Evolutionary conservation across 108 stramenopile genomes (phyloP), one percentile per base, ranked within the genome.

Genomic region (Nitzschia putrida): DNA sequence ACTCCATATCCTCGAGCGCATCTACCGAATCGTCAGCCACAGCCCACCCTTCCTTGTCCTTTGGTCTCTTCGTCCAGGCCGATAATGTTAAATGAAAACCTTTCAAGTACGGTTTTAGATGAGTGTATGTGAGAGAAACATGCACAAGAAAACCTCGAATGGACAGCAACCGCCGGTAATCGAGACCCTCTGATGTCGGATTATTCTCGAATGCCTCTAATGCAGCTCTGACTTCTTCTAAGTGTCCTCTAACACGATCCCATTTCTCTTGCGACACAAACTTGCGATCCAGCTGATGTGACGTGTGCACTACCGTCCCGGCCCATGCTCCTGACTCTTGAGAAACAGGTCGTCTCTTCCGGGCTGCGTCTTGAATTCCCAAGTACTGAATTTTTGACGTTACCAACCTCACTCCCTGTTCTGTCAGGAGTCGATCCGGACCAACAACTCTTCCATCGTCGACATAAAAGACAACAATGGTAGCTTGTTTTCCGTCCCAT

Each of bases 321-420:
- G 81, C 86, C 83, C 86, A 87, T 8, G 81, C 81, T 6, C 86
- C 69, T 0, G 80, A 78, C 0, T 18, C 24, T 52, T 80, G 69
- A 14, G 61, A 24, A 13, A 53, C 25, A 22, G 12, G 16, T 12
- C 73, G 3, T 1, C 77, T 25, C 45, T 86, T 86, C 13, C 78
- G 40, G 13, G 71, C 12, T 0, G 82, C 85, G 41, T 86, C 82
- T 51, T 86, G 85, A 8, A 83, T 69, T 11, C 82, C 82, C 13
- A 83, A 50, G 18, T 79, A 74, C 3, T 61, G 16, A 37, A 83
- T 64, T 0, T n/a, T 45, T 0, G 41, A 24, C 18, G 68, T 40
- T 0, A 34, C 13, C 57, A 10, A 5, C 13, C 54, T 9, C 44
- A 53, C 26, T 8, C 53, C 61, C 53, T 43, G 14, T 58, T 45